A percentile compares a stretch with the other conserved stretches of the same genome.
Conservation (phyloP, 345 rosid genomes). For the Ceriops tagal region DNA sequence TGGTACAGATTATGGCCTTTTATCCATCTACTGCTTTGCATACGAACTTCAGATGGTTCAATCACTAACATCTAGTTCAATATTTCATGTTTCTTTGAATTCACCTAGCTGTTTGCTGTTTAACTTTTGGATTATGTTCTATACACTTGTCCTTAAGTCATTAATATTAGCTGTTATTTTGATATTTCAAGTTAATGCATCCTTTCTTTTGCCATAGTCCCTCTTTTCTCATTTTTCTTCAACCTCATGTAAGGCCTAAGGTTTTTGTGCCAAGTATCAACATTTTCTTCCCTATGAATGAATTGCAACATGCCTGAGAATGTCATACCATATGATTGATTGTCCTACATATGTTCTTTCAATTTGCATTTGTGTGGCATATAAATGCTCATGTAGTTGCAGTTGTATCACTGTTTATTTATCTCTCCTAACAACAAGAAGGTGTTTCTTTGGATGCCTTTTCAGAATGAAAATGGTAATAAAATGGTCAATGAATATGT, state of each 20-base stretch:
- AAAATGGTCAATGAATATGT: conserved; percentile 90
- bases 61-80: too few species aligned
- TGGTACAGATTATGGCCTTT: not conserved
- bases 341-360: too few species aligned
- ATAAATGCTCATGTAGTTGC: not conserved
- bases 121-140: not conserved
- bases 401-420: conserved; percentile 1
- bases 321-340: too few species aligned
- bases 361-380: not conserved
- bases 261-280: too few species aligned
- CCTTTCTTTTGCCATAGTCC: too few species aligned
- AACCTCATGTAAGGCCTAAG: too few species aligned
- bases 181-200: too few species aligned
- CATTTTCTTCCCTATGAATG: too few species aligned
- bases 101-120: not conserved
- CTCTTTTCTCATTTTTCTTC: too few species aligned
- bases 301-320: too few species aligned
- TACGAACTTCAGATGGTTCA: too few species aligned
- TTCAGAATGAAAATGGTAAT: conserved; percentile 89
- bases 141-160: not conserved
- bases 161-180: not conserved
- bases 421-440: not conserved
- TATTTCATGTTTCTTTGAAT: not conserved
- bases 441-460: conserved; percentile 12
- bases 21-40: too few species aligned